These are phyloP conservation scores for Gyromitra esculenta DNA, from an alignment of 2,329 filamentous ascomycete genomes.

Conservation along the genomic window DNA sequence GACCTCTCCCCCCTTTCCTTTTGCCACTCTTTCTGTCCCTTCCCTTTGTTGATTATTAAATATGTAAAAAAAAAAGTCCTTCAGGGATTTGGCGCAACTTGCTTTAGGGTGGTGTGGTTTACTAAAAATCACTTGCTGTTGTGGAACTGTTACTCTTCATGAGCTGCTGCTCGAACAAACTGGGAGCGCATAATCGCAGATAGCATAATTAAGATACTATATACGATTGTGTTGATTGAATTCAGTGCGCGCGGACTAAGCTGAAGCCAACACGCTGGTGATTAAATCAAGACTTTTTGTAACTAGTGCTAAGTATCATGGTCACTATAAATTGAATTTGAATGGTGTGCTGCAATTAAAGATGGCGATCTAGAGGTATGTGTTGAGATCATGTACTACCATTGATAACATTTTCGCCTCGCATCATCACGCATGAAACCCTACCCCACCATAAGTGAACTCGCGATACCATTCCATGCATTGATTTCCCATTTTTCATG, in stretches of 20 bases:
- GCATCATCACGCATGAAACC: not conserved
- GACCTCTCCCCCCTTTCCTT: not conserved
- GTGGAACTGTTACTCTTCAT: not conserved
- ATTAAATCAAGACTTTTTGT: not conserved
- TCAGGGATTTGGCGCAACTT: slow-evolving; percentile 30
- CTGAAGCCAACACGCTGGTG: not conserved
- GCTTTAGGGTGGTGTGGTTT: slow-evolving; percentile 18
- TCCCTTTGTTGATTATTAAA: slow-evolving; percentile 30
- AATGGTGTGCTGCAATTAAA: not conserved
- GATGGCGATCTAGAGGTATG: not conserved
- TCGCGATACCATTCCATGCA: not conserved
- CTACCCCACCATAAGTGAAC: not conserved
- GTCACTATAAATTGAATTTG: not conserved
- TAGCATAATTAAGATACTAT: not conserved
- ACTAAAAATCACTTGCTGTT: slow-evolving; percentile 8
- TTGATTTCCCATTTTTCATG: not conserved
- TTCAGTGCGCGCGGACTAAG: not conserved
- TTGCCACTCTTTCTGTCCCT: slow-evolving; percentile 23
- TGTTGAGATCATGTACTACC: not conserved
- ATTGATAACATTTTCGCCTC: not conserved
- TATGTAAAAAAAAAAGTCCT: slow-evolving; percentile 13
- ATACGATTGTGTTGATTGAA: not conserved
- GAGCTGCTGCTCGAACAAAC: not conserved
- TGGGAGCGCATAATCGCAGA: not conserved
- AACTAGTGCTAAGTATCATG: too few species aligned